Evolutionary conservation across 2,329 filamentous ascomycete genomes (phyloP).

Genomic region (Fusarium luffae): DNA sequence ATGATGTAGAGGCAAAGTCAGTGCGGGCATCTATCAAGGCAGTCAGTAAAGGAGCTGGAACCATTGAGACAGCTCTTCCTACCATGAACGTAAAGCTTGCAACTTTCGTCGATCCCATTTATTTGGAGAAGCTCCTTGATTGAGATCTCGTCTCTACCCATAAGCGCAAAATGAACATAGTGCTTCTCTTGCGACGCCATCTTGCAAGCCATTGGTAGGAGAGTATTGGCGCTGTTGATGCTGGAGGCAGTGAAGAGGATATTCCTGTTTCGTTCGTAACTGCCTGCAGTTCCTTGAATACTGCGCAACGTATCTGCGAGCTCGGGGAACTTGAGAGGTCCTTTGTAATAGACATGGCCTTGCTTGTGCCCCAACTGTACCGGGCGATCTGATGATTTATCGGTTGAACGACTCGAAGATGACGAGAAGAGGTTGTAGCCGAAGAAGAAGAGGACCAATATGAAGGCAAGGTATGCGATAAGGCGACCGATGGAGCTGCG

Average conservation of each 20-base stretch:
- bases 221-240: conserved; percentile 74
- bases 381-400: conserved; percentile 13
- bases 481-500: conserved; percentile 67
- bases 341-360: conserved; percentile 66
- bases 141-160: conserved; percentile 77
- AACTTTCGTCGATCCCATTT: conserved; percentile 80
- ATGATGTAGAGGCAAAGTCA: conserved; percentile 76
- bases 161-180: conserved; percentile 83
- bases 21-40: conserved; percentile 74
- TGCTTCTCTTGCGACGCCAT: conserved; percentile 79
- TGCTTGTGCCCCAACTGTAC: conserved; percentile 8
- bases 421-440: conserved; percentile 36
- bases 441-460: conserved; percentile 64
- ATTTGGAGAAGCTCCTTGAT: conserved; percentile 76
- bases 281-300: conserved; percentile 65
- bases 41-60: conserved; percentile 25
- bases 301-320: conserved; percentile 72
- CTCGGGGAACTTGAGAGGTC: conserved; percentile 74
- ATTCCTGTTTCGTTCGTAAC: conserved; percentile 68
- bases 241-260: conserved; percentile 83
- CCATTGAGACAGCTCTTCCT: conserved; percentile 26
- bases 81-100: conserved; percentile 72
- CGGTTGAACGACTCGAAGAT: conserved; percentile 48
- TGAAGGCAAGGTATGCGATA: conserved; percentile 66
- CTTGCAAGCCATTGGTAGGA: conserved; percentile 86